phyloP scores from a whole-genome alignment of 2,329 filamentous ascomycete species.

The Phialophora verrucosa region DNA sequence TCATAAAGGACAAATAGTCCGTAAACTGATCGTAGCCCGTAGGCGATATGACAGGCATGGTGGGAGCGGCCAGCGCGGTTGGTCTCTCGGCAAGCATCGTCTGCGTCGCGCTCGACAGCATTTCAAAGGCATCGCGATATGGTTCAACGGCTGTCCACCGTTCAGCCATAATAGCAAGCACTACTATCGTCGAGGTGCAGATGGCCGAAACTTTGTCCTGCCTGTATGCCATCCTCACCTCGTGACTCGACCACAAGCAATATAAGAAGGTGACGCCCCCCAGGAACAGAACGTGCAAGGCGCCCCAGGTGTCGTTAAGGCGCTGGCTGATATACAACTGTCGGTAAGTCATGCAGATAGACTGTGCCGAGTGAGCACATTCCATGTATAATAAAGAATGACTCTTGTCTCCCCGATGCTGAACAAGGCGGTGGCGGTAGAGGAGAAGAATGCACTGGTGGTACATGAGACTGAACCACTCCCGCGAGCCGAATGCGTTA shows the following conservation, averaged over 20 bases:
- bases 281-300: constrained; percentile 26
- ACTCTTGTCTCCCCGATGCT: not conserved
- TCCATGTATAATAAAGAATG: not conserved
- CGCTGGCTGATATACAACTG: constrained; percentile 12
- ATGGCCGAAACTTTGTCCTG: not conserved
- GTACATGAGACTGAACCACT: constrained; percentile 50
- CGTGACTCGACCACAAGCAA: constrained; percentile 24
- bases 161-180: constrained; percentile 28
- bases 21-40: constrained; percentile 19
- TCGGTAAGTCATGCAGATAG: not conserved
- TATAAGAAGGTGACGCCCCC: constrained; percentile 27
- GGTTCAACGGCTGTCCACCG: constrained; percentile 21
- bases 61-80: not conserved
- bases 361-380: not conserved
- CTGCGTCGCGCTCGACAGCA: constrained; percentile 11
- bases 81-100: not conserved
- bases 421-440: constrained; percentile 40
- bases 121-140: constrained; percentile 29
- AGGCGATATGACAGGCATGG: constrained; percentile 17
- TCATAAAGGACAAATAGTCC: constrained; percentile 24
- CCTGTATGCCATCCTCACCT: not conserved
- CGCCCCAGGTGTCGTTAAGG: constrained; percentile 27
- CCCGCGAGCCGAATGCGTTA: constrained; percentile 44
- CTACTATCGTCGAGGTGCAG: constrained; percentile 24
- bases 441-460: constrained; percentile 49